Percentiles rank a stretch among this genome's conserved stretches.
Evolutionary conservation across 148 eudicot species (phyloP).

Genomic region (Agrostemma githago): DNA sequence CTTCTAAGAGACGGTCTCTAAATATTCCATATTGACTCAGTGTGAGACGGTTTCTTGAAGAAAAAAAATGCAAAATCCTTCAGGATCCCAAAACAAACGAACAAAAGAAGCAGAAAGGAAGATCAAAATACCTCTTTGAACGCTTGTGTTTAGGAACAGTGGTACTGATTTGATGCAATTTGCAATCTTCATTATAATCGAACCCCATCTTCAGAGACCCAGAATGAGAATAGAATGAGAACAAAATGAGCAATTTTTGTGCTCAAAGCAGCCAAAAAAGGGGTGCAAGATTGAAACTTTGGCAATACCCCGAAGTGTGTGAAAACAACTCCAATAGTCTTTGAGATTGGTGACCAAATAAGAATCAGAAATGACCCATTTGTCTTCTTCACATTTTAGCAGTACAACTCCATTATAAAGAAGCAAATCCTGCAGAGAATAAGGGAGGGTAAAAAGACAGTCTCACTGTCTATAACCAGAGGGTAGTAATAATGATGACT

Average conservation of each 20-base stretch:
- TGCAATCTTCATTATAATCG: conserved; percentile 38
- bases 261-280: not conserved
- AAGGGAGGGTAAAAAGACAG: conserved; percentile 3
- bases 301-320: conserved; percentile 19
- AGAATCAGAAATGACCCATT: conserved; percentile 23
- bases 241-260: not conserved
- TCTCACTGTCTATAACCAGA: not conserved
- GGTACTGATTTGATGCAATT: conserved; percentile 29
- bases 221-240: conserved; percentile 13
- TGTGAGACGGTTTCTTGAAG: not conserved
- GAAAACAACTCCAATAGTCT: not conserved
- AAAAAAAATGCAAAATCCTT: no score
- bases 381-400: conserved; percentile 36
- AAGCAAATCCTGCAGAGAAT: conserved; percentile 5
- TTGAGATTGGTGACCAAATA: conserved; percentile 19
- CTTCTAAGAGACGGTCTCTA: not conserved
- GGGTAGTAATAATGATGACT: conserved; percentile 21
- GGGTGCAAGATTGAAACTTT: conserved; percentile 15
- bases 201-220: conserved; percentile 41
- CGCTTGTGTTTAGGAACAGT: conserved; percentile 46
- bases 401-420: conserved; percentile 5
- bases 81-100: not conserved
- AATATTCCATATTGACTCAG: not conserved
- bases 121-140: conserved; percentile 57
- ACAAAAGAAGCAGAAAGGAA: not conserved